Conservation (phyloP, 164 flowering plant genomes). For the Sextonia rubra region DNA sequence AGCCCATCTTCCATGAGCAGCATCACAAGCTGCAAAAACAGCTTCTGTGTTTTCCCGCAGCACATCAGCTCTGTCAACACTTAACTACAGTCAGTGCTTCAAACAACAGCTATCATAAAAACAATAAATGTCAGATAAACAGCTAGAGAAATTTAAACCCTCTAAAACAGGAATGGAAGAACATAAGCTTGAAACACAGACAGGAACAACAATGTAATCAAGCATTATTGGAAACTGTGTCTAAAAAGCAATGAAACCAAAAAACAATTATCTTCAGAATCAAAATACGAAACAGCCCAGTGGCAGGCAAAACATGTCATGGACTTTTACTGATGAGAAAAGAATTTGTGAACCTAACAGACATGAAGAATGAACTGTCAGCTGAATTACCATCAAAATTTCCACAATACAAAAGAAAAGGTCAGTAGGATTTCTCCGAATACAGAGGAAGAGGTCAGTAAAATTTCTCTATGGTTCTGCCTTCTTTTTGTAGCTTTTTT, state of each 20-base stretch:
- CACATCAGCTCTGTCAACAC: constrained; percentile 76
- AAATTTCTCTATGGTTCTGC: too few species aligned
- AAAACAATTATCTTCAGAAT: too few species aligned
- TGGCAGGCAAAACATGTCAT: not conserved
- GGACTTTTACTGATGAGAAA: not conserved
- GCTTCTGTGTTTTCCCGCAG: constrained; percentile 97
- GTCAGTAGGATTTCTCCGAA: too few species aligned
- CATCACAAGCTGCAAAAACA: constrained; percentile 99
- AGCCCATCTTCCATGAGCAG: constrained; percentile 99
- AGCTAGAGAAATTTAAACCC: not conserved
- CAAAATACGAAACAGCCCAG: not conserved
- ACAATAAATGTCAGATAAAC: not conserved
- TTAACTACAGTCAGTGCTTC: not conserved
- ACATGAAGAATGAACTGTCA: not conserved
- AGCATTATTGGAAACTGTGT: too few species aligned
- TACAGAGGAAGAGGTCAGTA: too few species aligned
- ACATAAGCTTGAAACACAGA: too few species aligned
- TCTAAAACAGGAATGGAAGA: too few species aligned
- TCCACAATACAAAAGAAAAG: not conserved
- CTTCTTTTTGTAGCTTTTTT: too few species aligned
- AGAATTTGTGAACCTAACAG: not conserved
- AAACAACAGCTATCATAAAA: not conserved
- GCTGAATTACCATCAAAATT: not conserved
- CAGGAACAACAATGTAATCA: too few species aligned
- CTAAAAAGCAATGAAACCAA: too few species aligned